Conservation (phyloP, 2,329 filamentous ascomycete species). For the Knufia fluminis region DNA sequence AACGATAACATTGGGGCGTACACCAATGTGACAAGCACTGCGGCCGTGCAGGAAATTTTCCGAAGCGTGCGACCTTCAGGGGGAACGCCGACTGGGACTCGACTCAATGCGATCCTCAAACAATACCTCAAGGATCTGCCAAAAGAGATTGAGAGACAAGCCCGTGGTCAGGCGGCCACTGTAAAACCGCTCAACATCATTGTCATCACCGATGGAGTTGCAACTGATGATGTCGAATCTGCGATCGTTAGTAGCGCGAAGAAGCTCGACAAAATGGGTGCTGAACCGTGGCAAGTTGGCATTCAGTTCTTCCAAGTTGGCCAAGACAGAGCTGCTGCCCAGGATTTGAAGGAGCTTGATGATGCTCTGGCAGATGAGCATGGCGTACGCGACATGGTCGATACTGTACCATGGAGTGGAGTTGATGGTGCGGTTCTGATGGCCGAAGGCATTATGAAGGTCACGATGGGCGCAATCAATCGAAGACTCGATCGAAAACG, state of each 20-base stretch:
- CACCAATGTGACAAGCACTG: slow-evolving; percentile 51
- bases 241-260: slow-evolving; percentile 59
- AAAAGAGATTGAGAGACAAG: slow-evolving; percentile 29
- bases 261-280: slow-evolving; percentile 60
- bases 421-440: slow-evolving; percentile 46
- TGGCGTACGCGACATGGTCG: slow-evolving; percentile 75
- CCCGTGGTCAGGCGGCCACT: slow-evolving; percentile 30
- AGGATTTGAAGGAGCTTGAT: slow-evolving; percentile 63
- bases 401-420: slow-evolving; percentile 68
- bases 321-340: slow-evolving; percentile 54
- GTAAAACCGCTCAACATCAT: slow-evolving; percentile 83
- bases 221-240: slow-evolving; percentile 68
- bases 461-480: slow-evolving; percentile 69
- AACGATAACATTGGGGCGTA: slow-evolving; percentile 46
- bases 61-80: slow-evolving; percentile 53
- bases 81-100: slow-evolving; percentile 64
- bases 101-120: slow-evolving; percentile 61
- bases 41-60: slow-evolving; percentile 61
- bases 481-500: slow-evolving; percentile 48
- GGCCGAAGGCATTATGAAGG: slow-evolving; percentile 67
- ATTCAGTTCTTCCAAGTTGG: slow-evolving; percentile 97
- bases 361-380: slow-evolving; percentile 55
- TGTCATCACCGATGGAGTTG: slow-evolving; percentile 79
- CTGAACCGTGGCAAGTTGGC: slow-evolving; percentile 72
- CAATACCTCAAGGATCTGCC: slow-evolving; percentile 58